Evolutionary conservation across 192 early-diverging fungal species (phyloP).

Genomic region (Backusella mclennaniae): DNA sequence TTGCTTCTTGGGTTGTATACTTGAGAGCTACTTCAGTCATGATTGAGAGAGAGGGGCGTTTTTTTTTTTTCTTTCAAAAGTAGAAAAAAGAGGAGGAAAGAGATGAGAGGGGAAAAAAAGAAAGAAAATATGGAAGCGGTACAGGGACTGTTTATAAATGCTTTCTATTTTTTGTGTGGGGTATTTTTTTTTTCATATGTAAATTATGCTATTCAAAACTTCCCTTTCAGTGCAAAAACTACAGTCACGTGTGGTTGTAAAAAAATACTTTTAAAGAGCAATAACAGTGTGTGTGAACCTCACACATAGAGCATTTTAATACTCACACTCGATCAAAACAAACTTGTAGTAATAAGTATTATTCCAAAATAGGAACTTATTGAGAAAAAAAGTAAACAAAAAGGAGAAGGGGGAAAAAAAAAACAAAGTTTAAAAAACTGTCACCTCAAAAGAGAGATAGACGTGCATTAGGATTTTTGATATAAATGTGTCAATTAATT

Average conservation of each 20-base stretch:
- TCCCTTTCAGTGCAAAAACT: not conserved
- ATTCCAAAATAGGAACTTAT: slow-evolving; percentile 7
- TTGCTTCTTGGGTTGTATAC: not conserved
- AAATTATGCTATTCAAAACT: not conserved
- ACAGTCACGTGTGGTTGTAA: not conserved
- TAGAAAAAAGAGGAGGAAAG: not conserved
- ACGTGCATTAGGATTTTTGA: not conserved
- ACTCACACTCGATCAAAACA: not conserved
- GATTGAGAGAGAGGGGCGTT: not conserved
- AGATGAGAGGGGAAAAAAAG: not conserved
- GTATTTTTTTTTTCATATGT: slow-evolving; percentile 4
- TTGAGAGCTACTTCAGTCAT: not conserved
- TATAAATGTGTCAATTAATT: not conserved
- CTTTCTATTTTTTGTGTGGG: not conserved
- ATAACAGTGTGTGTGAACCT: not conserved
- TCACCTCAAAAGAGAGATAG: not conserved
- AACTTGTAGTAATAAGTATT: slow-evolving; percentile 7
- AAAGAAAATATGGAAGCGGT: not conserved
- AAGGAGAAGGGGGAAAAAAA: not conserved
- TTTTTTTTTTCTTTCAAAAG: not conserved
- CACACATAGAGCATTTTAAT: not conserved
- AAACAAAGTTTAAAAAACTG: not conserved
- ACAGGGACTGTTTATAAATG: not conserved
- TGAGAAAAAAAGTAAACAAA: slow-evolving; percentile 4
- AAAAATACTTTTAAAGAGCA: not conserved